These are phyloP conservation scores for Lichenothelia convexa DNA, from an alignment of 495 filamentous ascomycete species.

Conservation along the genomic window DNA sequence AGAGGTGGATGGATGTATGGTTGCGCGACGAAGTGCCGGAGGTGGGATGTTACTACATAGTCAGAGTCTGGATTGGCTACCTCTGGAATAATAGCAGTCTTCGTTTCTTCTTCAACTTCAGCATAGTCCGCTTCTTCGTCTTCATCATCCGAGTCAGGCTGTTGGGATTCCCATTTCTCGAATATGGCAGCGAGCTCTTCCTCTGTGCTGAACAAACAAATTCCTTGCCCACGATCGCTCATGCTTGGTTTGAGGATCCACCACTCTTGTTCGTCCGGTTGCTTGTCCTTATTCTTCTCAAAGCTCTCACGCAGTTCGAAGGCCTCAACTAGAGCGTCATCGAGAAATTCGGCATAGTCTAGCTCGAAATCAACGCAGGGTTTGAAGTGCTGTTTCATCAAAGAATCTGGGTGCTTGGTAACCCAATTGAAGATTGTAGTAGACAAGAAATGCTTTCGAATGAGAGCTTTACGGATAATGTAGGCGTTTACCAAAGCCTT, in stretches of 20 bases:
- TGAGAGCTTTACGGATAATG: constrained; percentile 91
- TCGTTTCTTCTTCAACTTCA: constrained; percentile 11
- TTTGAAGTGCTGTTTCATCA: constrained; percentile 50
- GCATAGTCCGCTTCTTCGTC: constrained; percentile 26
- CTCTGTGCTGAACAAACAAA: constrained; percentile 69
- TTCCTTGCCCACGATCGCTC: constrained; percentile 90
- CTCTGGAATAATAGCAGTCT: background rate
- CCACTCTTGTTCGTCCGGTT: constrained; percentile 50
- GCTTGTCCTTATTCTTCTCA: constrained; percentile 35
- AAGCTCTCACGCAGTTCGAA: constrained; percentile 69
- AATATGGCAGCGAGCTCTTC: constrained; percentile 68
- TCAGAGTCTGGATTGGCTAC: constrained; percentile 14
- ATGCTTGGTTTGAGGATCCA: constrained; percentile 97
- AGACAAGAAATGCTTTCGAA: constrained; percentile 82
- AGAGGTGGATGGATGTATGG: constrained; percentile 89
- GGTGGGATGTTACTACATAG: constrained; percentile 65
- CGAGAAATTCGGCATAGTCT: constrained; percentile 90
- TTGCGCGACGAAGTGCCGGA: constrained; percentile 90
- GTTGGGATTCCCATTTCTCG: constrained; percentile 57
- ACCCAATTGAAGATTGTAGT: constrained; percentile 64
- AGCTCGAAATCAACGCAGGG: constrained; percentile 70
- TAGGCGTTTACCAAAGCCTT: constrained; percentile 60
- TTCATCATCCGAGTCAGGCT: constrained; percentile 37
- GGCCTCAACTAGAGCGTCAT: constrained; percentile 77
- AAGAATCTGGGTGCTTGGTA: constrained; percentile 57